phyloP scores from a whole-genome alignment of 2,329 filamentous ascomycete species.

The Monosporascus cannonballus region DNA sequence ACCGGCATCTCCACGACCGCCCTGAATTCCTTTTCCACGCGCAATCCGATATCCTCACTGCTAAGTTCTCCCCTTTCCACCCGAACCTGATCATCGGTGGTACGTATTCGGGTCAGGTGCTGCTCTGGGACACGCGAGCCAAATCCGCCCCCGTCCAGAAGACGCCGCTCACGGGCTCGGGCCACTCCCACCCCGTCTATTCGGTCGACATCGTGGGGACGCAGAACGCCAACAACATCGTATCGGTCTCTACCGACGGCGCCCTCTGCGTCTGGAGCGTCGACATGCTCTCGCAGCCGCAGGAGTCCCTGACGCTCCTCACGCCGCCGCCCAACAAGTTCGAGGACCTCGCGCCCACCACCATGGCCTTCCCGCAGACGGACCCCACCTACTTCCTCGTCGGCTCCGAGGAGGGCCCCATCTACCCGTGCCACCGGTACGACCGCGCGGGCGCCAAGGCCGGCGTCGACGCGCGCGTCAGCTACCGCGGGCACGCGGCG shows the following conservation, averaged over 20 bases:
- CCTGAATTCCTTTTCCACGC: conserved; percentile 97
- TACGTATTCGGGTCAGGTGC: conserved; percentile 91
- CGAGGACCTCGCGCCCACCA: conserved; percentile 91
- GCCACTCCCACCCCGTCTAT: conserved; percentile 95
- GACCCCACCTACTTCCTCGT: conserved; percentile 98
- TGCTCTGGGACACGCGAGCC: conserved; percentile 93
- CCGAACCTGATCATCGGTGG: conserved; percentile 94
- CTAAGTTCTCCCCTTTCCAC: conserved; percentile 98
- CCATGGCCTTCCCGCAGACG: conserved; percentile 87
- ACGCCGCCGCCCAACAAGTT: conserved; percentile 83
- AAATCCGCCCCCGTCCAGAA: conserved; percentile 89
- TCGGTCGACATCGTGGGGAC: conserved; percentile 93
- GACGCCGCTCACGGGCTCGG: conserved; percentile 88
- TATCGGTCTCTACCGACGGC: conserved; percentile 93
- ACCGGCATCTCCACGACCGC: conserved; percentile 85
- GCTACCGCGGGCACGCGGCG: conserved; percentile 84
- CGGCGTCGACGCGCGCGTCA: conserved; percentile 82
- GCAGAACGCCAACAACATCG: conserved; percentile 97
- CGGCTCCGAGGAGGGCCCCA: conserved; percentile 92
- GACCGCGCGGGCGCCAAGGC: conserved; percentile 96
- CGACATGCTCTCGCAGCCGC: conserved; percentile 94
- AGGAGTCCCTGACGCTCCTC: conserved; percentile 84
- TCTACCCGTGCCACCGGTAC: conserved; percentile 95
- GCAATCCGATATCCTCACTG: conserved; percentile 89
- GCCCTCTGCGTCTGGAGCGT: conserved; percentile 96